Evolutionary conservation across 345 rosid genomes (phyloP), one percentile per base, ranked within the genome.

Genomic region (Schrenkiella parvula): DNA sequence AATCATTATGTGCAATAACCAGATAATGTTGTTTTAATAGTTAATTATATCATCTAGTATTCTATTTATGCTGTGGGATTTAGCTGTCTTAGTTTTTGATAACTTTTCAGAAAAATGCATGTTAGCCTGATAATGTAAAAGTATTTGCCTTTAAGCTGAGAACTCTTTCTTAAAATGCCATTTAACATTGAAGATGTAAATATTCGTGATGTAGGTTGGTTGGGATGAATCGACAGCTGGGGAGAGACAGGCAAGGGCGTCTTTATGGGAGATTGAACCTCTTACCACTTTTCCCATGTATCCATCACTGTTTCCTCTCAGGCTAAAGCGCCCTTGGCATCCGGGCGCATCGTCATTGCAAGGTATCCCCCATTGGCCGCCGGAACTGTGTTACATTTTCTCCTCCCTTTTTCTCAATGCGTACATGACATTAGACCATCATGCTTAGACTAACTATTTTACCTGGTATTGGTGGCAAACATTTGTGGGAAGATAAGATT

Each of bases 141-240:
- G n/a, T 65, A 47, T 6, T 21, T 34, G 3, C 10, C 34, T 48
- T 32, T 3, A 38, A 25, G 26, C 50, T 6, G 8, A 38, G 8
- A 37, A 6, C 10, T 34, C 38, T 37, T 37, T 37, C 13, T n/a
- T 0, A 9, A 10, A 15, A 14, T 35, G 2, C 32, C 11, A 19
- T 47, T 21, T 9, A 31, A 34, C 28, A 43, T 29, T 26, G 19
- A 63, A 64, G 13, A 43, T 44, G 31, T 23, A 11, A 29, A 25
- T 4, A 9, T 59, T 56, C 9, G 22, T 72, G 57, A 13, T 83
- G 66, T 63, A 88, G 93, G 93, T 88, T 79, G 90, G 88, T 35
- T 88, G 93, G 93, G 93, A 86, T 78, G 90, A 88, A 68, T 88
- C 93, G 39, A 83, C 93, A 0, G 85, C 90, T 23, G 88, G 90